Base-by-base conservation (phyloP, 306 rosid species). In the Medicago ruthenica region DNA sequence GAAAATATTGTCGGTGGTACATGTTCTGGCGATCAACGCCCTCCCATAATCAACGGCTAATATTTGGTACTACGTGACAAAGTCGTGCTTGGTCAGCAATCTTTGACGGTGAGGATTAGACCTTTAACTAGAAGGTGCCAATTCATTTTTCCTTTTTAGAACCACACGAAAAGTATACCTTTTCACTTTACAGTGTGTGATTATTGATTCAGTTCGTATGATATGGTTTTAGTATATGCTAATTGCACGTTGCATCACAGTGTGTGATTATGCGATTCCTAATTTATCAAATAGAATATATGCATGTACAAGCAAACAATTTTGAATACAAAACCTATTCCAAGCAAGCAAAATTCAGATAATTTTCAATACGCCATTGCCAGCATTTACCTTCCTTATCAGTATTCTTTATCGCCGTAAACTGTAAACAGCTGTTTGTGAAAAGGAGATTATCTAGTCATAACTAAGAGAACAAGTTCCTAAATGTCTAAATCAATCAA, bases 1-100 rank as follows among this genome's bases (percentile, higher is more conserved):
- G 20, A 41, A 58, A 22, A 66, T 20, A 48, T 57, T 74, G 89
- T 88, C 92, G 89, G 92, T 83, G 88, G 77, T 42, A 67, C 76
- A 77, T 45, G 63, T 77, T 47, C 17, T n/a, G n/a, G n/a, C n/a
- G n/a, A n/a, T 34, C 37, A 6, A 6, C 36, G 6, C 7, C 37
- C 37, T 34, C 37, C 37, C 37, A 34, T 34, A 34, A 34, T 34
- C 37, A 34, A 34, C 37, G 37, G 37, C 37, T 5, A 0, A 34
- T 34, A 34, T 34, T 34, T 5, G 37, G 37, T 34, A 34, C 37
- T 34, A 34, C 7, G 37, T 34, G 37, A 34, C 37, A 5, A 34
- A 34, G 5, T 34, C 1, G 5, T 34, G 4, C 37, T 34, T 34
- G 37, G 37, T 34, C 37, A 34, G 37, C 37, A 34, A 34, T 34